Conservation (phyloP, 306 rosid species). For the Benincasa hispida region DNA sequence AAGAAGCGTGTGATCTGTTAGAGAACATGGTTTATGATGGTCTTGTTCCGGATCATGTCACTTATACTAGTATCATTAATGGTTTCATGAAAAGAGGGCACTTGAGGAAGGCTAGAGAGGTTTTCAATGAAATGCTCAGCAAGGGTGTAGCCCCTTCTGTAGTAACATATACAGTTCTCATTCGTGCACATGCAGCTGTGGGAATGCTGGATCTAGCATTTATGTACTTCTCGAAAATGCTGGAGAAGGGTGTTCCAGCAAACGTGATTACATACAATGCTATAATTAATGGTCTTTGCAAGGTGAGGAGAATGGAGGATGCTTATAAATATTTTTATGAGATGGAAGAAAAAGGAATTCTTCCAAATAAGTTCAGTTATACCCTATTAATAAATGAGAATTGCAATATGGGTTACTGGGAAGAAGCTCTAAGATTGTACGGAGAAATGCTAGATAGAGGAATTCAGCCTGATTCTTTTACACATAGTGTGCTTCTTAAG, state of each 20-base stretch:
- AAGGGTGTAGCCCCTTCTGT: constrained; percentile 55
- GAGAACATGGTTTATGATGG: constrained; percentile 39
- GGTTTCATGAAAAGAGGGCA: constrained; percentile 42
- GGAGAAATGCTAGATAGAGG: constrained; percentile 58
- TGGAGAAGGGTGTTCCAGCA: constrained; percentile 43
- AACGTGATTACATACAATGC: constrained; percentile 82
- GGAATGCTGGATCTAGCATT: constrained; percentile 47
- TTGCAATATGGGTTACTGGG: constrained; percentile 47
- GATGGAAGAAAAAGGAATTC: constrained; percentile 60
- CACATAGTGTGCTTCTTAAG: constrained; percentile 53
- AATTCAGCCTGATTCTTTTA: constrained; percentile 61
- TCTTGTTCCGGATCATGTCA: constrained; percentile 52
- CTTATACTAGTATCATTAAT: constrained; percentile 67
- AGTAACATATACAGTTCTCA: constrained; percentile 66
- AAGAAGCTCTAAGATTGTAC: constrained; percentile 60
- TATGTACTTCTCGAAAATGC: constrained; percentile 54
- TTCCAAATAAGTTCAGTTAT: constrained; percentile 71
- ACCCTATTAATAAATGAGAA: constrained; percentile 66
- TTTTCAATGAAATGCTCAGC: constrained; percentile 49
- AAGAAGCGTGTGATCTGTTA: constrained; percentile 36
- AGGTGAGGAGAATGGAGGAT: constrained; percentile 30
- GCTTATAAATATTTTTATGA: constrained; percentile 39
- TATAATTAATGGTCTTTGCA: constrained; percentile 65
- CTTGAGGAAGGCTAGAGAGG: constrained; percentile 41
- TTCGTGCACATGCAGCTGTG: constrained; percentile 48